These are phyloP conservation scores for Cyclotella baltica DNA, from an alignment of 108 stramenopile species.

Conservation along the genomic window DNA sequence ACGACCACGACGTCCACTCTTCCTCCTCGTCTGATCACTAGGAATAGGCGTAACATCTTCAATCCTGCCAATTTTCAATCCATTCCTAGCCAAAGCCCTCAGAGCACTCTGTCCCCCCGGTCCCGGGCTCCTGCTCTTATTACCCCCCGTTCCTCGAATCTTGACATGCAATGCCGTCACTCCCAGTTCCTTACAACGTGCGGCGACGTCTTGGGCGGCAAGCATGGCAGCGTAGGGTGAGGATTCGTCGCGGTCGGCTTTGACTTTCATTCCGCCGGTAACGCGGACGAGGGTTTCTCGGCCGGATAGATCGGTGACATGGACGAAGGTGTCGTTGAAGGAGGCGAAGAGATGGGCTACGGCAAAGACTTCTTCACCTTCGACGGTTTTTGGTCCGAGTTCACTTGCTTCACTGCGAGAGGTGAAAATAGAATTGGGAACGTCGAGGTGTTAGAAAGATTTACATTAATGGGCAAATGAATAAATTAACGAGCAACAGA, in stretches of 20 bases:
- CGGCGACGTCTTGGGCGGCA: constrained; percentile 99
- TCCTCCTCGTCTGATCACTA: constrained; percentile 98
- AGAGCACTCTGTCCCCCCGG: constrained; percentile 99
- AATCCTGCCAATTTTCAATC: constrained; percentile 99
- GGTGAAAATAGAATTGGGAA: background rate
- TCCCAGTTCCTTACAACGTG: constrained; percentile 95
- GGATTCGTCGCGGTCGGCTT: constrained; percentile 99
- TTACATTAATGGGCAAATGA: too few species aligned
- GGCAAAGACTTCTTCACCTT: constrained; percentile 98
- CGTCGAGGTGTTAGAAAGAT: background rate
- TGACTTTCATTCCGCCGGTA: constrained; percentile 99
- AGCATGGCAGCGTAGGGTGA: constrained; percentile 99
- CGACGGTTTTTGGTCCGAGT: constrained; percentile 66
- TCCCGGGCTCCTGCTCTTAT: constrained; percentile 96
- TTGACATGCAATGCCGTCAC: constrained; percentile 99
- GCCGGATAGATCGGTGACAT: constrained; percentile 99
- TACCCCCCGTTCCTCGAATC: constrained; percentile 99
- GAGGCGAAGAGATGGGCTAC: constrained; percentile 99
- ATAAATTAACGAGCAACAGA: too few species aligned
- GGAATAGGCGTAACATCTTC: constrained; percentile 99
- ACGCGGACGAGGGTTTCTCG: constrained; percentile 99
- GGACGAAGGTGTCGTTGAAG: constrained; percentile 99
- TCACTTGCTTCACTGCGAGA: background rate
- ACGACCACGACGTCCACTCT: constrained; percentile 99
- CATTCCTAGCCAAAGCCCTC: constrained; percentile 97